phyloP scores from a whole-genome alignment of 2,329 filamentous ascomycete genomes.

The Exophiala alcalophila region DNA sequence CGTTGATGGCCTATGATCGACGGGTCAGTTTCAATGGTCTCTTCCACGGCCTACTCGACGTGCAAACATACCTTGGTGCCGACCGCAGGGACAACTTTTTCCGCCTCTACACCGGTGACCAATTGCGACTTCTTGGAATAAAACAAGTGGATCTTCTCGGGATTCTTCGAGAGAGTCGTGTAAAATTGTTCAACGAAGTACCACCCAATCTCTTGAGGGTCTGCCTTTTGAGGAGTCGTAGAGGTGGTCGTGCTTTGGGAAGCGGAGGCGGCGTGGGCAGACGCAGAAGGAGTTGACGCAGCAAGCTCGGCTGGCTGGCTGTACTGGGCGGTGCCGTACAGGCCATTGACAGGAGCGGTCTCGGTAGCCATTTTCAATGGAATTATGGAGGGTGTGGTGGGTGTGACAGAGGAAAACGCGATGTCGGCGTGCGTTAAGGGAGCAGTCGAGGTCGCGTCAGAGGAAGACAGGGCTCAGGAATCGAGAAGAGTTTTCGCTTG shows the following conservation, averaged over 20 bases:
- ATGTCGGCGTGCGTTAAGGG: not conserved
- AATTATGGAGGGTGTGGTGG: conserved; percentile 11
- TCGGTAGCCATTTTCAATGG: conserved; percentile 32
- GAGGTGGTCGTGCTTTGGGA: conserved; percentile 30
- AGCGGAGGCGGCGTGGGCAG: conserved; percentile 24
- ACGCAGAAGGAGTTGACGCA: conserved; percentile 28
- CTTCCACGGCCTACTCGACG: too few species aligned
- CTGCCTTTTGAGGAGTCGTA: conserved; percentile 35
- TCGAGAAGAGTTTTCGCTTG: not conserved
- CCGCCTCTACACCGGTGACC: conserved; percentile 86
- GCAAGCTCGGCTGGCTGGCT: conserved; percentile 31
- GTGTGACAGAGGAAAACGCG: conserved; percentile 5
- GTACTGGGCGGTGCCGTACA: conserved; percentile 28
- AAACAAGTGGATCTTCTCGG: conserved; percentile 92
- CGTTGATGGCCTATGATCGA: conserved; percentile 71
- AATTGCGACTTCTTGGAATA: conserved; percentile 96
- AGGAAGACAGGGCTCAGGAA: not conserved
- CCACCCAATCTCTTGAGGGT: conserved; percentile 90
- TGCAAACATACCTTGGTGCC: conserved; percentile 71
- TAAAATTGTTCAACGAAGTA: conserved; percentile 99
- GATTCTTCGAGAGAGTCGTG: conserved; percentile 89
- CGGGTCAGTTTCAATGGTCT: conserved; percentile 6
- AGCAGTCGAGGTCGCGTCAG: conserved; percentile 3
- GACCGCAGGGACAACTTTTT: conserved; percentile 79
- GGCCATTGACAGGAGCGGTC: conserved; percentile 27